Percentiles rank a stretch among this genome's conserved stretches.
phyloP scores from a whole-genome alignment of 164 flowering plant species.

The Tetracentron sinense region DNA sequence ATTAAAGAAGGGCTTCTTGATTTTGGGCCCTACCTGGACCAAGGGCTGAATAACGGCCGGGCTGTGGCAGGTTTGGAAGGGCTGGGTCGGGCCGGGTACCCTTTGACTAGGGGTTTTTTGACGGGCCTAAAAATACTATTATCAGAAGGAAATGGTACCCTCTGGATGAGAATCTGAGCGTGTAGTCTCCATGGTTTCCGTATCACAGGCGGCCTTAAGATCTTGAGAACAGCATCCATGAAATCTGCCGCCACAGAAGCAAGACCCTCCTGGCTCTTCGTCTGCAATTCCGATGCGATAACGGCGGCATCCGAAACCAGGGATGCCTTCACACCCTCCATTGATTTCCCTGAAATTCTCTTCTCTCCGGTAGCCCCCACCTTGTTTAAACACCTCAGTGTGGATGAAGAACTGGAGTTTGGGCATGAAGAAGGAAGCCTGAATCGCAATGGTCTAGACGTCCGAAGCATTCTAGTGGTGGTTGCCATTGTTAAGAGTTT shows the following conservation, averaged over 20 bases:
- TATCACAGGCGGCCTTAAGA: conserved; percentile 18
- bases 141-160: too few relatives aligned
- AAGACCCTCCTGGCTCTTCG: conserved; percentile 17
- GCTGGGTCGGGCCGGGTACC: too few relatives aligned
- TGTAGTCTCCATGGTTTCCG: conserved; percentile 27
- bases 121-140: too few relatives aligned
- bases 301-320: conserved; percentile 18
- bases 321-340: conserved; percentile 19
- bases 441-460: conserved; percentile 19
- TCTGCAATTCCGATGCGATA: conserved; percentile 15
- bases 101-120: too few relatives aligned
- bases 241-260: conserved; percentile 13
- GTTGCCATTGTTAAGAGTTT: too few relatives aligned
- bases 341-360: conserved; percentile 7
- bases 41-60: too few relatives aligned
- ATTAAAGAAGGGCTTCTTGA: too few relatives aligned
- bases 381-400: conserved; percentile 14
- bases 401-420: conserved; percentile 7
- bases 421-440: conserved; percentile 14
- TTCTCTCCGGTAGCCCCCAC: conserved; percentile 10
- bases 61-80: too few relatives aligned
- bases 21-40: too few relatives aligned
- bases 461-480: conserved; percentile 30
- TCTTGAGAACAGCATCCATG: conserved; percentile 8
- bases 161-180: conserved; percentile 48